Evolutionary conservation across 2,329 filamentous ascomycete genomes (phyloP), one percentile per base, ranked within the genome.

Genomic region (Pseudogymnoascus sp.): DNA sequence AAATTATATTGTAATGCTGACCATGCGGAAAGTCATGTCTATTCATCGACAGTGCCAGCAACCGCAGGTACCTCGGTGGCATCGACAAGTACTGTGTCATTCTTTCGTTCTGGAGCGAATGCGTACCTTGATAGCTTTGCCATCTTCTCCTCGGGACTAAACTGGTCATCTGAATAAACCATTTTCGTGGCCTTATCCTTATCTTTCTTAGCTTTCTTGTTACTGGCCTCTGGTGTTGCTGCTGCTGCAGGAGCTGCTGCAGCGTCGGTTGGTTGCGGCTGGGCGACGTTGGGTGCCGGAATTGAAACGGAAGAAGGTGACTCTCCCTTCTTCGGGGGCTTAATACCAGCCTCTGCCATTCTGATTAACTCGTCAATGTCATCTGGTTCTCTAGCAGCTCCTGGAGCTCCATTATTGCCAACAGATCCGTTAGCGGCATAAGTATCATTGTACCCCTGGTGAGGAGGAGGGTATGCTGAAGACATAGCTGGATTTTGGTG

Each of bases 141-240:
- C 89, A 96, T 92, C 76, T 87, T 90, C 80, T 96, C 92, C 77
- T 97, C 92, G 1, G 91, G 89, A 70, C 89, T 94, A 70, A 86
- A 78, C 63, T 88, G 87, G 60, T 88, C 85, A 72, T 95, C 90
- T 65, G 86, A 86, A 77, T 94, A 96, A 31, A 96, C 80, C 82
- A 96, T 87, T 72, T 84, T 82, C 71, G 86, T 87, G 72, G 86
- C 83, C 67, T 85, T 81, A 65, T 80, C 82, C 74, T 87, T 88
- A 64, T 85, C 80, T 73, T 88, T 88, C 80, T 88, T 87, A 15
- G 75, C 75, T 77, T 86, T 88, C 72, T 88, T 86, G 59, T 75
- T 78, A 0, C 73, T 72, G 3, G 75, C 72, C 61, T 78, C 79
- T 35, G 77, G 75, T 18, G 74, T 72, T 2, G 74, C 72, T 40